Base-by-base conservation (phyloP, 768 basidiomycete species). In the Russula emetica region DNA sequence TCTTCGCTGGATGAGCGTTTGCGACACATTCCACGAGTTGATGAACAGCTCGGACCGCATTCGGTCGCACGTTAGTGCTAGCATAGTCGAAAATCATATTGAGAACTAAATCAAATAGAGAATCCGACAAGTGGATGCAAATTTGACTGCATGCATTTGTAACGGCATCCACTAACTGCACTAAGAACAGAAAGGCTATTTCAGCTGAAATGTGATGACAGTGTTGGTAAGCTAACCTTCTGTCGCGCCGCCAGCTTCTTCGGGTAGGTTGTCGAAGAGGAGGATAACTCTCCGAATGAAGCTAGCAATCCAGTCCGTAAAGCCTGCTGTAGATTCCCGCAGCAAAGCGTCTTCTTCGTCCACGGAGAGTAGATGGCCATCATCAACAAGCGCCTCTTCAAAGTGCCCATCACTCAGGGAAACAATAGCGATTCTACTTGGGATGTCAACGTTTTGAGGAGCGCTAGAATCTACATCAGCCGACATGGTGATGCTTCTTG, bases 41-140 rank as follows among this genome's bases (percentile, higher is more conserved):
- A 69, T 93, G 90, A 30, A 94, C 88, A 3, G 88, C 90, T 60
- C 90, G 84, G 49, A 94, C 90, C 26, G 91, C 88, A 73, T 94
- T 95, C 28, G 90, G 80, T 28, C 92, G 86, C 30, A 91, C 87
- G 65, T 85, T 88, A 16, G 84, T 85, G 69, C 86, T 89, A 18
- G 87, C 86, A 70, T 94, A 93, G 71, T 93, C 86, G 72, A 81
- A 89, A 61, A 94, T 83, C 80, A 93, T 85, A 69, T 91, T 87
- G 52, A 94, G 77, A 5, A 88, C 90, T 65, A 90, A 78, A 69
- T 92, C 88, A 72, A 85, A 94, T 24, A 94, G 77, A 2, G 83
- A 79, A 47, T 86, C 86, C 0, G 87, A 89, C 3, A 89, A 76
- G 73, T 90, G 88, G 16, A 83, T 80, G 74, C 86, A 90, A 47